These are phyloP conservation scores for Gigaspora rosea DNA, from an alignment of 192 early-diverging fungal species.

Conservation along the genomic window DNA sequence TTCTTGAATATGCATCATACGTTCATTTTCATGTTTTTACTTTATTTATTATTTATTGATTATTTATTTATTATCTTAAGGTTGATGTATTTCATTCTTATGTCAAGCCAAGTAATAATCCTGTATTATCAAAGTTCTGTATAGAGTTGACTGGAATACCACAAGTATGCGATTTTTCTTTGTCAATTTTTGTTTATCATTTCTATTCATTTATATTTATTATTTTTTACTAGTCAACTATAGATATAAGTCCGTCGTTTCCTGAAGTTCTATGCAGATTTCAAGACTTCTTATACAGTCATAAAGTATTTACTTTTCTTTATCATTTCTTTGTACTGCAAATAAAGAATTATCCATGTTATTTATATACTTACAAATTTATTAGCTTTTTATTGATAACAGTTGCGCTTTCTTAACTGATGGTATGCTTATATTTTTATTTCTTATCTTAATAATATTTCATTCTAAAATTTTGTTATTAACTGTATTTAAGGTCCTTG, in stretches of 20 bases:
- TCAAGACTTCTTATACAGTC: constrained; percentile 37
- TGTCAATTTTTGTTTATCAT: background rate
- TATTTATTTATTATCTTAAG: constrained; percentile 39
- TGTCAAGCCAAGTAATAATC: constrained; percentile 66
- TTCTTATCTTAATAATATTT: background rate
- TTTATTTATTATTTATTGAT: constrained; percentile 8
- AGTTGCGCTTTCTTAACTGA: constrained; percentile 26
- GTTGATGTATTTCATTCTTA: constrained; percentile 74
- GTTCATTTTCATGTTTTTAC: background rate
- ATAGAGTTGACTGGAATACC: constrained; percentile 76
- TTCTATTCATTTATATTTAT: constrained; percentile 6
- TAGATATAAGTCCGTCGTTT: constrained; percentile 43
- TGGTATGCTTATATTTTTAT: constrained; percentile 3
- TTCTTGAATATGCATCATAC: constrained; percentile 12
- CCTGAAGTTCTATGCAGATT: constrained; percentile 38
- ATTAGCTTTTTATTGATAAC: background rate
- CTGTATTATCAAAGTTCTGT: constrained; percentile 75
- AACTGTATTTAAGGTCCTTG: constrained; percentile 61
- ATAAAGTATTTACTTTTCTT: constrained; percentile 17
- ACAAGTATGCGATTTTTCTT: constrained; percentile 51
- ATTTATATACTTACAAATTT: no score
- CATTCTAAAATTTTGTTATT: background rate
- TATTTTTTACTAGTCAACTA: constrained; percentile 28
- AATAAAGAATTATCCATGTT: background rate
- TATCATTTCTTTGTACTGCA: background rate